phyloP scores from a whole-genome alignment of 768 basidiomycete genomes.

The Xerocomellus chrysenteron region DNA sequence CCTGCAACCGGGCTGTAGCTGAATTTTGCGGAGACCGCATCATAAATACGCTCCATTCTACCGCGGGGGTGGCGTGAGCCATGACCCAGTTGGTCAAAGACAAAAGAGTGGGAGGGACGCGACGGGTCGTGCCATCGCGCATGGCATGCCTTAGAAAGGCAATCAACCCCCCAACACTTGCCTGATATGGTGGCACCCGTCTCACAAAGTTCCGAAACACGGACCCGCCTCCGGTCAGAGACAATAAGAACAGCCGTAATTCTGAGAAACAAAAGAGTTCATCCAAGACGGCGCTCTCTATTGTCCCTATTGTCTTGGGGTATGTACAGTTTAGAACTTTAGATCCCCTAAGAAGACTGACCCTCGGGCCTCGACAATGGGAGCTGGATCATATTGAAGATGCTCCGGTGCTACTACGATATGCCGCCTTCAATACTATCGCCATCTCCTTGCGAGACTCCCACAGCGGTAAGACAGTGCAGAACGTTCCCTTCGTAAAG shows the following conservation, averaged over 20 bases:
- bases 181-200: constrained; percentile 3
- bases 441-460: constrained; percentile 36
- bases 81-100: constrained; percentile 27
- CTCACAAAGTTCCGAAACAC: not conserved
- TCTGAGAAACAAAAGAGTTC: constrained; percentile 16
- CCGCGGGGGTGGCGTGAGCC: constrained; percentile 8
- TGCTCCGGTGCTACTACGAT: not conserved
- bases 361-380: not conserved
- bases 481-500: constrained; percentile 37
- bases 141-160: not conserved
- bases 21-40: not conserved
- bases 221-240: constrained; percentile 5
- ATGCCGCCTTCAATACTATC: constrained; percentile 19
- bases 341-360: not conserved
- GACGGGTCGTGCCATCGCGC: not conserved
- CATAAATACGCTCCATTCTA: constrained; percentile 27
- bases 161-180: not conserved
- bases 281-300: constrained; percentile 14
- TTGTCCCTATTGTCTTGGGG: constrained; percentile 27
- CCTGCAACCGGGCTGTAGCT: constrained; percentile 11
- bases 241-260: constrained; percentile 27
- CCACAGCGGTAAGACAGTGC: constrained; percentile 38
- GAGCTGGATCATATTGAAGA: not conserved
- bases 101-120: constrained; percentile 22
- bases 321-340: not conserved